Evolutionary conservation across 2,329 filamentous ascomycete genomes (phyloP).

Genomic region (Neoscytalidium dimidiatum): DNA sequence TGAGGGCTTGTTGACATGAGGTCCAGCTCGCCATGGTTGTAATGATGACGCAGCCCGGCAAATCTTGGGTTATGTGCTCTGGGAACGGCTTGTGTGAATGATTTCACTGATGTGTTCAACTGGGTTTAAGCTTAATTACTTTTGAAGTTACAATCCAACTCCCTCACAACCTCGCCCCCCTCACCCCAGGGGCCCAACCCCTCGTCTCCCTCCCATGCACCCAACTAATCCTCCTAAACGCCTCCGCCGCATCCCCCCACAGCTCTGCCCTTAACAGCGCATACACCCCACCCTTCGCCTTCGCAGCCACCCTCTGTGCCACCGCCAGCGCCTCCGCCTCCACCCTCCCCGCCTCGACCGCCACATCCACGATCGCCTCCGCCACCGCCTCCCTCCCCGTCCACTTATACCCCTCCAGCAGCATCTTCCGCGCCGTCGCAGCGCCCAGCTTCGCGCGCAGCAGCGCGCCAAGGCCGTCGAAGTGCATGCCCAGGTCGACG

Average conservation of each 20-base stretch:
- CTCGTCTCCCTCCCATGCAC: slow-evolving; percentile 51
- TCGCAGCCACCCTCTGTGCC: slow-evolving; percentile 45
- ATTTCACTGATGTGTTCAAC: too few species aligned
- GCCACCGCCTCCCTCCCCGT: slow-evolving; percentile 53
- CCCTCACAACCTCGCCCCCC: slow-evolving; percentile 46
- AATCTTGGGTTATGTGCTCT: too few species aligned
- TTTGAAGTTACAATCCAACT: too few species aligned
- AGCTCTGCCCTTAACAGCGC: slow-evolving; percentile 54
- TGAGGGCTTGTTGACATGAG: too few species aligned
- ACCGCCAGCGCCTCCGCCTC: slow-evolving; percentile 46
- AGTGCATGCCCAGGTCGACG: slow-evolving; percentile 57
- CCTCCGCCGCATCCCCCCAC: slow-evolving; percentile 55
- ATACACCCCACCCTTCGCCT: slow-evolving; percentile 53
- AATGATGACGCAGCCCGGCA: too few species aligned
- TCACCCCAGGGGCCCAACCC: slow-evolving; percentile 26
- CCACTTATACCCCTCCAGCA: slow-evolving; percentile 58
- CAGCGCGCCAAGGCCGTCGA: slow-evolving; percentile 56
- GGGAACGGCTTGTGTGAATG: too few species aligned
- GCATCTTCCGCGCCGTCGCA: slow-evolving; percentile 55
- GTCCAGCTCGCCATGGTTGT: too few species aligned
- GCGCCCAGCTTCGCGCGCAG: slow-evolving; percentile 55
- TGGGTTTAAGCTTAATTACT: too few species aligned
- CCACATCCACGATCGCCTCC: slow-evolving; percentile 57
- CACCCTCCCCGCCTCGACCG: slow-evolving; percentile 47
- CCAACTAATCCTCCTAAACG: slow-evolving; percentile 56